Evolutionary conservation across 1,284 basidiomycete genomes (phyloP), one percentile per base, ranked within the genome.

Genomic region (Trametes versicolor): DNA sequence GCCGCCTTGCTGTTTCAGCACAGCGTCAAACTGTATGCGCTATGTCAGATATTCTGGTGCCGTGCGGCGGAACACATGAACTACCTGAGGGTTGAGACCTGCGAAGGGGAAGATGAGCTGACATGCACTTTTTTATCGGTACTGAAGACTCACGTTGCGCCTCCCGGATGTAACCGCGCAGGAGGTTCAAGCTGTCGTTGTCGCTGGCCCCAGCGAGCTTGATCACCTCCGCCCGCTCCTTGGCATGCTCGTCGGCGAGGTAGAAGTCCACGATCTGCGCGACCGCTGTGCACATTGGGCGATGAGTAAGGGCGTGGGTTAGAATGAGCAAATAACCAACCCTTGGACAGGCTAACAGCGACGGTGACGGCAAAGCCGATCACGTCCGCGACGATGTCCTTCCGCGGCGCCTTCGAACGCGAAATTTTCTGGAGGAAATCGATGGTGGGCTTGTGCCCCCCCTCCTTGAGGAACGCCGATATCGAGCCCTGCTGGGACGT

Each of bases 181-280:
- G 72, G 32, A 81, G 58, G 51, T 79, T 77, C 4, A 71, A 73
- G 60, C 79, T 80, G 25, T 76, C 70, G 1, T 68, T 59, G 62
- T 82, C 82, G 6, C 76, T 73, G 32, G 72, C 73, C 37, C 75
- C 72, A 15, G 77, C 74, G 7, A 86, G 74, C 45, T 76, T 69
- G 9, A 82, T 75, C 41, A 92, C 81, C 48, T 84, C 78, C 15
- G 78, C 77, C 25, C 83, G 76, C 53, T 82, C 81, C 27, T 75
- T 65, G 43, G 73, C 65, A 61, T 79, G 78, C 32, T 75, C 77
- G 1, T 82, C 78, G 29, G 82, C 77, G 21, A 92, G 77, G 72
- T 87, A 93, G 76, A 87, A 90, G 74, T 92, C 82, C 55, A 93
- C 80, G 34, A 90, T 81, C 60, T 86, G 82, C 2, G 85, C 81